Evolutionary conservation across 2,329 filamentous ascomycete genomes (phyloP).

Genomic region (Curvularia sp.): DNA sequence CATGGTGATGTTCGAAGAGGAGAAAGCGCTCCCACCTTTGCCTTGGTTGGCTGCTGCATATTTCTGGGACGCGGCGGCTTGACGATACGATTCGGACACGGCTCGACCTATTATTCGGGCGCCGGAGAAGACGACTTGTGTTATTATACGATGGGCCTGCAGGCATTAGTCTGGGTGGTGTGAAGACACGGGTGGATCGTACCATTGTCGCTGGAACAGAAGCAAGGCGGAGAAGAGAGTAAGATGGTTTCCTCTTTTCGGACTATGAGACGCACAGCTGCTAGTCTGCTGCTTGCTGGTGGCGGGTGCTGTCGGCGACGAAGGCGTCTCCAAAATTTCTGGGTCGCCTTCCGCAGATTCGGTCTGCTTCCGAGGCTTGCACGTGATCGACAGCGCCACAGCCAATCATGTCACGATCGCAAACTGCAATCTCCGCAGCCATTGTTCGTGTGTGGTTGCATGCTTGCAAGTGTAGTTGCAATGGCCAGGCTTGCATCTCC

Average conservation of each 20-base stretch:
- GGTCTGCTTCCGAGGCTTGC: slow-evolving; percentile 27
- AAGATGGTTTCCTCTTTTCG: neutral
- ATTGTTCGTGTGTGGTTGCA: slow-evolving; percentile 2
- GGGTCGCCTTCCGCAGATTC: slow-evolving; percentile 40
- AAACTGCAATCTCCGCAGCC: slow-evolving; percentile 21
- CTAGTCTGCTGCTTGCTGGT: slow-evolving; percentile 8
- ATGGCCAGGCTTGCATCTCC: neutral
- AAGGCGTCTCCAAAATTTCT: slow-evolving; percentile 33
- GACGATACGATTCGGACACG: slow-evolving; percentile 92
- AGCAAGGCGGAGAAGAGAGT: neutral
- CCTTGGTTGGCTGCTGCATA: slow-evolving; percentile 76
- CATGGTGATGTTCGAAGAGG: slow-evolving; percentile 80
- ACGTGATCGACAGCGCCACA: slow-evolving; percentile 30
- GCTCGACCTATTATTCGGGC: slow-evolving; percentile 90
- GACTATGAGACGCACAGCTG: neutral
- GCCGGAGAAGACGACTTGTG: slow-evolving; percentile 89
- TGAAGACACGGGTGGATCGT: slow-evolving; percentile 7
- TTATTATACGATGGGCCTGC: slow-evolving; percentile 93
- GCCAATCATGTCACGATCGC: slow-evolving; percentile 46
- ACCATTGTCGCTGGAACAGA: slow-evolving; percentile 34
- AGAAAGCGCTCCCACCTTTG: slow-evolving; percentile 58
- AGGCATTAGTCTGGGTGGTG: slow-evolving; percentile 31
- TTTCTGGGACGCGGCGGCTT: slow-evolving; percentile 85
- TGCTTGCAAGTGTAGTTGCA: slow-evolving; percentile 4
- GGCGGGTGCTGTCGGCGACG: slow-evolving; percentile 26